These are phyloP conservation scores for Fusarium domesticum DNA, from an alignment of 2,329 filamentous ascomycete genomes.

Conservation along the genomic window DNA sequence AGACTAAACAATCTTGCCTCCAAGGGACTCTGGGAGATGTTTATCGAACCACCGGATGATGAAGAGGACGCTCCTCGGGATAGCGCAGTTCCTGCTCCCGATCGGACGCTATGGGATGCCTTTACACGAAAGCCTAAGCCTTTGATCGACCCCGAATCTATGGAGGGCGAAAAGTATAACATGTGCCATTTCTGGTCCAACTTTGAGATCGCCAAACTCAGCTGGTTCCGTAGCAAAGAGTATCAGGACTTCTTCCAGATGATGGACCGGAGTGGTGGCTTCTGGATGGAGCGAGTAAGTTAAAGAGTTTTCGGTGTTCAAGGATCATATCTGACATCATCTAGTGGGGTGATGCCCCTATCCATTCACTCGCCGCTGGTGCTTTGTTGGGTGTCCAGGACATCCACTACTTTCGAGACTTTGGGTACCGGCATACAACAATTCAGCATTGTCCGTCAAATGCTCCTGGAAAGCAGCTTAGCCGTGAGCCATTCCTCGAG, in stretches of 20 bases:
- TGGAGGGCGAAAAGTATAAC: slow-evolving; percentile 98
- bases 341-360: slow-evolving; percentile 97
- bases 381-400: slow-evolving; percentile 76
- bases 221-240: slow-evolving; percentile 95
- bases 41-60: slow-evolving; percentile 72
- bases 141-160: slow-evolving; percentile 83
- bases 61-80: slow-evolving; percentile 61
- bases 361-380: slow-evolving; percentile 94
- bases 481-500: slow-evolving; percentile 77
- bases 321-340: slow-evolving; percentile 22
- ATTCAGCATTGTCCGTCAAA: slow-evolving; percentile 99
- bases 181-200: slow-evolving; percentile 99
- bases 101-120: slow-evolving; percentile 77
- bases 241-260: slow-evolving; percentile 98
- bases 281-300: slow-evolving; percentile 95
- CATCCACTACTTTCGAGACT: slow-evolving; percentile 98
- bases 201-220: slow-evolving; percentile 92
- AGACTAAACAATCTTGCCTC: slow-evolving; percentile 86
- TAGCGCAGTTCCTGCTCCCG: slow-evolving; percentile 65
- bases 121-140: slow-evolving; percentile 67
- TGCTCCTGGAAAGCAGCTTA: slow-evolving; percentile 81
- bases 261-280: slow-evolving; percentile 97
- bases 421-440: slow-evolving; percentile 96
- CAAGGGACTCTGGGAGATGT: slow-evolving; percentile 98
- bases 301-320: slow-evolving; percentile 2